phyloP scores from a whole-genome alignment of 345 rosid species.

The Adansonia digitata region DNA sequence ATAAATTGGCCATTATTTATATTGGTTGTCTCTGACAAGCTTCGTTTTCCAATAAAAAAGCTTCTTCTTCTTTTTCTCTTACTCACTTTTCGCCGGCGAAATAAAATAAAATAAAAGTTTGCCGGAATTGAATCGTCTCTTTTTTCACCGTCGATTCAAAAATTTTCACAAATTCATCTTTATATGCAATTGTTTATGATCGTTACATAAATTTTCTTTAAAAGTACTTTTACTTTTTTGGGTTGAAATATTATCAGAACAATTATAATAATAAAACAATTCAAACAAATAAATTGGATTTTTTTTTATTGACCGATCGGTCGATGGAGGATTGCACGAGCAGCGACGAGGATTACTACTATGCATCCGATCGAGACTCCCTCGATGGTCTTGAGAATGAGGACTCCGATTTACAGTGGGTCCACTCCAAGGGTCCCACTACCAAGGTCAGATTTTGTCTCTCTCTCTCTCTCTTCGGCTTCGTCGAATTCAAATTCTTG shows the following conservation, averaged over 20 bases:
- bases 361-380: conserved; percentile 64
- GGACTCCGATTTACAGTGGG: conserved; percentile 42
- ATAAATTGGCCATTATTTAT: neutral
- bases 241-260: neutral
- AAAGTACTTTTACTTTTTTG: neutral
- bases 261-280: neutral
- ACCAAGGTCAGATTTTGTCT: conserved; percentile 38
- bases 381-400: conserved; percentile 60
- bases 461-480: neutral
- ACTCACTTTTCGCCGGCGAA: neutral
- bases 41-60: no score
- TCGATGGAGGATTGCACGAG: conserved; percentile 55
- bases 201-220: neutral
- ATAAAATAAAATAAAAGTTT: neutral
- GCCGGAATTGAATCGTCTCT: neutral
- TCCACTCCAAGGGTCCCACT: conserved; percentile 38
- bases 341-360: conserved; percentile 50
- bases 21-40: neutral
- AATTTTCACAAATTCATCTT: neutral
- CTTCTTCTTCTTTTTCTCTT: neutral
- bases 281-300: neutral
- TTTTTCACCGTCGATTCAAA: neutral
- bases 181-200: neutral
- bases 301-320: neutral
- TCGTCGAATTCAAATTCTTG: neutral